phyloP scores from a whole-genome alignment of 208 protist species.

The Acanthamoeba triangularis region DNA sequence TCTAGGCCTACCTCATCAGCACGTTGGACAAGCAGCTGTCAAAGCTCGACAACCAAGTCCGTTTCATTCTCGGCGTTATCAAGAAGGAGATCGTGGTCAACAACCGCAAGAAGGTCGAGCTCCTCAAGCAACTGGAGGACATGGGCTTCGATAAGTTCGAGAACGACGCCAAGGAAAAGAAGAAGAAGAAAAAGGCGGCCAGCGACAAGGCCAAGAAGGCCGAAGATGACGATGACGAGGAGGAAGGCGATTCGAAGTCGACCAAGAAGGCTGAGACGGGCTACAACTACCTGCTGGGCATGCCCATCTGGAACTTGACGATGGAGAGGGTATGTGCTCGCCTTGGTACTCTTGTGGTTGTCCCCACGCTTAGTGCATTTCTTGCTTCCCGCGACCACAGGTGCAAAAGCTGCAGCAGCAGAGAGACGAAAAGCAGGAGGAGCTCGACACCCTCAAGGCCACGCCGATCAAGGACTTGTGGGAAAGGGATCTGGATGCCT shows the following conservation, averaged over 20 bases:
- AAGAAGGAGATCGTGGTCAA: conserved; percentile 96
- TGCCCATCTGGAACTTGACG: conserved; percentile 99
- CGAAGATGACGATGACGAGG: conserved; percentile 77
- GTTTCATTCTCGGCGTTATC: conserved; percentile 98
- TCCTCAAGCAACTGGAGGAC: conserved; percentile 95
- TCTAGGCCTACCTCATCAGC: conserved; percentile 92
- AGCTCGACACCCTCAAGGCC: conserved; percentile 60
- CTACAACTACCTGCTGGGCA: conserved; percentile 99
- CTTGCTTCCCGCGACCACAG: background rate
- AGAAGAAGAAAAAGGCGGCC: conserved; percentile 85
- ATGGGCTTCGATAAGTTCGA: conserved; percentile 94
- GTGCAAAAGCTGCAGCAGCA: conserved; percentile 71
- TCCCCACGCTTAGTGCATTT: too few species aligned
- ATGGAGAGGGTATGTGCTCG: conserved; percentile 94
- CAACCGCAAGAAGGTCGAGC: conserved; percentile 95
- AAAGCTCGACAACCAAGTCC: conserved; percentile 98
- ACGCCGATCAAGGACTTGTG: conserved; percentile 55
- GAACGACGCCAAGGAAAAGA: conserved; percentile 87
- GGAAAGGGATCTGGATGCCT: conserved; percentile 64
- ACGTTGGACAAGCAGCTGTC: conserved; percentile 93
- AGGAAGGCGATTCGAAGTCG: conserved; percentile 23
- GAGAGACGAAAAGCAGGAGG: conserved; percentile 64
- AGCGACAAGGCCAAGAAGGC: conserved; percentile 92
- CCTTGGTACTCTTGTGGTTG: background rate
- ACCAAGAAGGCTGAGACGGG: conserved; percentile 86